Percentiles rank a stretch among this genome's conserved stretches.
Evolutionary conservation across 352 stramenopile genomes (phyloP).

Genomic region (Globisporangium barbulae): DNA sequence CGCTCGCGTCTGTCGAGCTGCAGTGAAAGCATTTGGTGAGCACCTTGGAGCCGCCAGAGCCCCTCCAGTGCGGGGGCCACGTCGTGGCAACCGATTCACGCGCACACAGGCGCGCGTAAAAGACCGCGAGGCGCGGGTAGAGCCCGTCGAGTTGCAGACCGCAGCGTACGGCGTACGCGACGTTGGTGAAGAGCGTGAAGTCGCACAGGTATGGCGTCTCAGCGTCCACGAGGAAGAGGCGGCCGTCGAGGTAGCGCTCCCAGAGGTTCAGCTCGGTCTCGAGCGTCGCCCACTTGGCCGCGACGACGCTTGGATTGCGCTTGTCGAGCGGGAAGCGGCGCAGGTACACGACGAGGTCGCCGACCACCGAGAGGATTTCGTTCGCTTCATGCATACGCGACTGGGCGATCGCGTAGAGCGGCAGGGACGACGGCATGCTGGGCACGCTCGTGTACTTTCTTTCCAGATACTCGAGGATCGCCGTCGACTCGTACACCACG

Average conservation of each 20-base stretch:
- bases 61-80: constrained; percentile 83
- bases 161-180: constrained; percentile 85
- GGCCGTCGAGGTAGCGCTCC: constrained; percentile 64
- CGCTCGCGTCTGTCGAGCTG: constrained; percentile 22
- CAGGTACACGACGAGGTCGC: constrained; percentile 78
- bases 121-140: constrained; percentile 73
- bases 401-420: constrained; percentile 65
- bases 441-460: constrained; percentile 43
- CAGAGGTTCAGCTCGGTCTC: constrained; percentile 75
- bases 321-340: constrained; percentile 60
- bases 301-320: constrained; percentile 53
- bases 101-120: constrained; percentile 73
- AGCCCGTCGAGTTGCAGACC: constrained; percentile 77
- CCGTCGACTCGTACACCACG: constrained; percentile 74
- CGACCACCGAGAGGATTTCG: constrained; percentile 80
- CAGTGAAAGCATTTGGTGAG: constrained; percentile 79
- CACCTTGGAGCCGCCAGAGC: constrained; percentile 70
- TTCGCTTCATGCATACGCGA: constrained; percentile 79
- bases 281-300: constrained; percentile 65
- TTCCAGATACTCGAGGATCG: constrained; percentile 83
- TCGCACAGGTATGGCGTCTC: constrained; percentile 72
- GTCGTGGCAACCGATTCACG: constrained; percentile 70
- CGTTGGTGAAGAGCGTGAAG: constrained; percentile 82
- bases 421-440: constrained; percentile 48
- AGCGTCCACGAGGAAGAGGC: constrained; percentile 57